A percentile compares a stretch with the other conserved stretches of the same genome.
Evolutionary conservation across 352 stramenopile species (phyloP).

Genomic region (Phytopythium ostracodes): DNA sequence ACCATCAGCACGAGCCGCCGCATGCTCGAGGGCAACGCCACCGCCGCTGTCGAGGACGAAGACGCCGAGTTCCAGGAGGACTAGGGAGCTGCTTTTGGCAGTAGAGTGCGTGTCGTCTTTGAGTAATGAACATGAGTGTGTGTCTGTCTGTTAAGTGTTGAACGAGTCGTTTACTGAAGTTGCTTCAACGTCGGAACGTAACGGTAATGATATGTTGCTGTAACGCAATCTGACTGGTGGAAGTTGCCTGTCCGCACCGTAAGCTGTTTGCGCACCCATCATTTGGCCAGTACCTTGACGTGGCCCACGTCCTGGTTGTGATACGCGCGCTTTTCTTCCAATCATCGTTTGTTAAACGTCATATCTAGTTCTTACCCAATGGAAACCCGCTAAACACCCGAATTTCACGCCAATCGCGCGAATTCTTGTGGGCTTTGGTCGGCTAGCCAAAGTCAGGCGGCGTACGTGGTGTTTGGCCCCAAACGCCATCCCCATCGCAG

Average conservation of each 20-base stretch:
- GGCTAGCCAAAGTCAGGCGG: not conserved
- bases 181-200: too few species aligned
- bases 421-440: not conserved
- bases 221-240: too few species aligned
- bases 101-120: too few species aligned
- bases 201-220: too few species aligned
- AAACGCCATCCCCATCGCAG: not conserved
- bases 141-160: too few species aligned
- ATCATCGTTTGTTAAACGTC: not conserved
- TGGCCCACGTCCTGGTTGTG: not conserved
- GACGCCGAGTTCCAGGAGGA: not conserved
- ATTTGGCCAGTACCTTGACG: not conserved
- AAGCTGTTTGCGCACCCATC: constrained; percentile 2
- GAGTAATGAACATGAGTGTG: too few species aligned
- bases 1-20: constrained; percentile 1
- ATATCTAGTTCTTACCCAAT: not conserved
- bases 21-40: constrained; percentile 1
- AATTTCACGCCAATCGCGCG: not conserved
- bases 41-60: not conserved
- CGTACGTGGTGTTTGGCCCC: not conserved
- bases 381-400: not conserved
- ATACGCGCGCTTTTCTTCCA: not conserved
- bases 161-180: too few species aligned
- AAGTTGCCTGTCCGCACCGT: not conserved
- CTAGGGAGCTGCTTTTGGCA: not conserved